A percentile compares a stretch with the other conserved stretches of the same genome.
Evolutionary conservation across 495 filamentous ascomycete species (phyloP).

Genomic region (Trypethelium eluteriae): DNA sequence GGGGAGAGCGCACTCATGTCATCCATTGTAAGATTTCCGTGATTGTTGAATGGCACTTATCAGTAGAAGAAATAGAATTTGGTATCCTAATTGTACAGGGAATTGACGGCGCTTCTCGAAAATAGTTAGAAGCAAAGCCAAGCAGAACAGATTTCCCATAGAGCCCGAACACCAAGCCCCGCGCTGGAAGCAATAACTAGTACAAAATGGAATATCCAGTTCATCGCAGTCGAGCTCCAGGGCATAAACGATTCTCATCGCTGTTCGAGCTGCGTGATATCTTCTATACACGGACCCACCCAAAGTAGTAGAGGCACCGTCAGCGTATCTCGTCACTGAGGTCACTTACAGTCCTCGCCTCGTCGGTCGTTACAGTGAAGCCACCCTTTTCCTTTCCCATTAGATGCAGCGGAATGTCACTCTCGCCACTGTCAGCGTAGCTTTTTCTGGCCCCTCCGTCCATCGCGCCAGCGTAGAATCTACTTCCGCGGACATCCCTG

Average conservation of each 20-base stretch:
- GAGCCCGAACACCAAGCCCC: neutral
- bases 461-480: neutral
- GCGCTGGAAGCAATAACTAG: neutral
- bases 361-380: neutral
- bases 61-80: too few relatives aligned
- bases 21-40: too few relatives aligned
- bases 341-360: neutral
- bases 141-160: too few relatives aligned
- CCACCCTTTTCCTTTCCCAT: neutral
- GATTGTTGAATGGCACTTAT: too few relatives aligned
- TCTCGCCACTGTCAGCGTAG: slow-evolving; percentile 8
- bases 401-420: neutral
- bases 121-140: neutral
- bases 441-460: neutral
- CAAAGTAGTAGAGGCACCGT: neutral
- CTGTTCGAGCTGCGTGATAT: too few relatives aligned
- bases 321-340: neutral
- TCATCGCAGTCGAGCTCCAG: too few relatives aligned
- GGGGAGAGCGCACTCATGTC: too few relatives aligned
- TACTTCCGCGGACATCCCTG: neutral
- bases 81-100: neutral
- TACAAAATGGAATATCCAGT: neutral
- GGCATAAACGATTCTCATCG: too few relatives aligned
- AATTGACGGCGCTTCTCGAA: neutral
- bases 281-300: too few relatives aligned